Conservation (phyloP, 1,284 basidiomycete genomes). For the Takashimella tepidaria region DNA sequence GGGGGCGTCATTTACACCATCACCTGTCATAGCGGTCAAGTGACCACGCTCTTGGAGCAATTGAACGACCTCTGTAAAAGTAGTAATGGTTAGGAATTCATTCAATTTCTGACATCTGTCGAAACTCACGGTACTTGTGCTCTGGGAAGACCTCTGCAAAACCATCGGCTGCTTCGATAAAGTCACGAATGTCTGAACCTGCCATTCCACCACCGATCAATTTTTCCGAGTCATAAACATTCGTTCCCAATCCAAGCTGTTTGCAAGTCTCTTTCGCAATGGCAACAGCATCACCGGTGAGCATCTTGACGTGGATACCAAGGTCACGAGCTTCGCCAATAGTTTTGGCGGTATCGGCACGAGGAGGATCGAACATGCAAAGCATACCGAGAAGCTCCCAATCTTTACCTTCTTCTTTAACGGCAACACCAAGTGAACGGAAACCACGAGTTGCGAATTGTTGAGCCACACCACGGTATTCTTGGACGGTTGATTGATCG, state of each 20-base stretch:
- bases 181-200: slow-evolving; percentile 54
- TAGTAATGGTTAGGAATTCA: slow-evolving; percentile 9
- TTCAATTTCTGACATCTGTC: background rate
- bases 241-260: slow-evolving; percentile 52
- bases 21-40: slow-evolving; percentile 55
- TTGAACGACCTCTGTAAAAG: slow-evolving; percentile 49
- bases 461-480: slow-evolving; percentile 50
- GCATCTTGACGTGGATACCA: slow-evolving; percentile 57
- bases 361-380: slow-evolving; percentile 53
- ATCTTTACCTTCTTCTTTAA: slow-evolving; percentile 51
- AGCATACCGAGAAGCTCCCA: slow-evolving; percentile 53
- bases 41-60: slow-evolving; percentile 56
- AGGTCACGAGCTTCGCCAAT: slow-evolving; percentile 54
- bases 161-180: slow-evolving; percentile 56
- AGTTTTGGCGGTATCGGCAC: slow-evolving; percentile 53
- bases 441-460: slow-evolving; percentile 54
- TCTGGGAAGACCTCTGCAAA: slow-evolving; percentile 58
- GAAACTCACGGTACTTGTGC: slow-evolving; percentile 49
- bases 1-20: slow-evolving; percentile 57
- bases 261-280: slow-evolving; percentile 57
- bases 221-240: slow-evolving; percentile 56
- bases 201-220: slow-evolving; percentile 55
- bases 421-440: slow-evolving; percentile 55
- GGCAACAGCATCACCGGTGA: slow-evolving; percentile 57
- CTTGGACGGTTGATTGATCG: slow-evolving; percentile 45